A percentile compares a stretch with the other conserved stretches of the same genome.
phyloP scores from a whole-genome alignment of 306 rosid species.

The Ormosia semicastrata region DNA sequence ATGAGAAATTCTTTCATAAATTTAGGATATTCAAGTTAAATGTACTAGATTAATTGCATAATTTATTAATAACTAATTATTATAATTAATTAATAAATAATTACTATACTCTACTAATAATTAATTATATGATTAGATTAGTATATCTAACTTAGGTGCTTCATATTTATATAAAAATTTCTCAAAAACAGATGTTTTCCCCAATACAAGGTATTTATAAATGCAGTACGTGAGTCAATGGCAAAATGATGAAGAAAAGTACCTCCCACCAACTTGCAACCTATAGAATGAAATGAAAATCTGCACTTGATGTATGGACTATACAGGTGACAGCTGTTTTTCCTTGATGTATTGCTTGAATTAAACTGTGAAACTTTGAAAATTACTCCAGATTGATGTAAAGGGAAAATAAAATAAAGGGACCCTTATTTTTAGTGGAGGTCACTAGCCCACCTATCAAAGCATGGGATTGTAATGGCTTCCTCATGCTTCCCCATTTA shows the following conservation, averaged over 20 bases:
- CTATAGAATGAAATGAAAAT: neutral
- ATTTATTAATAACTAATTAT: too few relatives aligned
- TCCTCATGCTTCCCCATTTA: neutral
- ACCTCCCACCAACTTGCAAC: slow-evolving; percentile 15
- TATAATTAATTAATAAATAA: too few relatives aligned
- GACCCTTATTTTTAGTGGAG: neutral
- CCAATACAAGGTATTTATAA: neutral
- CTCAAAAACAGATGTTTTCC: neutral
- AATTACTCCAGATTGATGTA: neutral
- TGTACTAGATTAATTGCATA: too few relatives aligned
- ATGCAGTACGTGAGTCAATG: neutral
- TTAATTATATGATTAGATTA: too few relatives aligned
- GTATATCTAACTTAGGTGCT: too few relatives aligned
- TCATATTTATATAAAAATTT: too few relatives aligned
- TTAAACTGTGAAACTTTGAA: neutral
- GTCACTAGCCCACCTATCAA: neutral
- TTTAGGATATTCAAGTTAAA: too few relatives aligned
- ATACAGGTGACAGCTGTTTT: slow-evolving; percentile 4
- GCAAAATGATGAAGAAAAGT: slow-evolving; percentile 19
- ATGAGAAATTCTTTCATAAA: too few relatives aligned
- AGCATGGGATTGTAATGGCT: neutral
- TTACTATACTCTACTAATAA: too few relatives aligned
- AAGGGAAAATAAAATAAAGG: neutral
- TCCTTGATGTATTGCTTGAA: neutral
- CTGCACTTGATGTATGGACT: neutral